Evolutionary conservation across 2,329 filamentous ascomycete species (phyloP).

Genomic region (Dactylellina sp.): DNA sequence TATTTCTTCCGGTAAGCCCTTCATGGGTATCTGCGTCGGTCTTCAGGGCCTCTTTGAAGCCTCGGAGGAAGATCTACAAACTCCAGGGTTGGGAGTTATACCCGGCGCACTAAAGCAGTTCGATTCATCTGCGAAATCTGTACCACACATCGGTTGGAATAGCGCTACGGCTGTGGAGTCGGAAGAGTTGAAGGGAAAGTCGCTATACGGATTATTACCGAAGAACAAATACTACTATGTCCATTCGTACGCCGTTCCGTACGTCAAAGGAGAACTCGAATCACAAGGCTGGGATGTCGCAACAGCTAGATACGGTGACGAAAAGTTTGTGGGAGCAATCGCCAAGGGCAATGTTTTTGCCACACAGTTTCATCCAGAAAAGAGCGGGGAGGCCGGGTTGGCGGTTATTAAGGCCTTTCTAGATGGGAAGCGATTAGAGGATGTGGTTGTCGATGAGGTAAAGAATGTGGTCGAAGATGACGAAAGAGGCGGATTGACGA

Average conservation of each 20-base stretch:
- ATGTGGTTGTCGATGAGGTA: constrained; percentile 49
- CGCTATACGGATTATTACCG: constrained; percentile 81
- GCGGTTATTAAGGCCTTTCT: constrained; percentile 87
- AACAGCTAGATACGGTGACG: constrained; percentile 84
- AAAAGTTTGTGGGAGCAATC: constrained; percentile 91
- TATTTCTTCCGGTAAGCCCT: constrained; percentile 90
- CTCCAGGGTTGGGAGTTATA: constrained; percentile 81
- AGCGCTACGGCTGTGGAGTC: constrained; percentile 73
- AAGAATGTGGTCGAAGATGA: constrained; percentile 54
- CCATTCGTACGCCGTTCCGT: constrained; percentile 89
- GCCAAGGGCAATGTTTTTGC: constrained; percentile 86
- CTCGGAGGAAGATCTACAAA: constrained; percentile 79
- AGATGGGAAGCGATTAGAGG: constrained; percentile 69
- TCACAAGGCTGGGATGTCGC: constrained; percentile 90
- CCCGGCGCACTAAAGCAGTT: constrained; percentile 79
- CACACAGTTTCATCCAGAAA: constrained; percentile 98
- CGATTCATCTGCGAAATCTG: constrained; percentile 80
- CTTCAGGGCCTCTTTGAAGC: constrained; percentile 89
- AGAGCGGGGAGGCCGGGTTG: constrained; percentile 89
- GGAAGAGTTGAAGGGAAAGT: constrained; percentile 63
- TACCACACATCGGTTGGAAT: constrained; percentile 99
- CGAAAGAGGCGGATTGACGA: constrained; percentile 78
- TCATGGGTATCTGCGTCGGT: constrained; percentile 97
- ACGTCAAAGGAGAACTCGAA: constrained; percentile 75
- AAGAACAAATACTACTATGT: constrained; percentile 98